A percentile compares a stretch with the other conserved stretches of the same genome.
Evolutionary conservation across 2,329 filamentous ascomycete species (phyloP).

Genomic region (Colletotrichum neosansevieriae): DNA sequence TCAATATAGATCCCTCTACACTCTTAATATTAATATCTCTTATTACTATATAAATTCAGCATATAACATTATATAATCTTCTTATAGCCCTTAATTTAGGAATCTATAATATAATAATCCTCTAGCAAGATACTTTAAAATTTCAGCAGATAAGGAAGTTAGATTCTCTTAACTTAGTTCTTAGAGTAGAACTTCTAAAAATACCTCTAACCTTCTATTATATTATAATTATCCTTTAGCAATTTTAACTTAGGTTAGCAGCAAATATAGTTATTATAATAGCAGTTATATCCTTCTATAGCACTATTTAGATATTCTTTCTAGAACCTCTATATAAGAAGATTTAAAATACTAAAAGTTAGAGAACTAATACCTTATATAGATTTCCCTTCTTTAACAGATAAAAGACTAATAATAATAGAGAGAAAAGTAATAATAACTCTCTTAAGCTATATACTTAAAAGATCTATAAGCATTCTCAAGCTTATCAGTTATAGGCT

Average conservation of each 20-base stretch:
- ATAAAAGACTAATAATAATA: neutral
- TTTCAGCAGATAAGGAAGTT: neutral
- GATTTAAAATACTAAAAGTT: neutral
- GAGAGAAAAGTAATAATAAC: neutral
- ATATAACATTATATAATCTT: neutral
- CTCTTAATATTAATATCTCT: neutral
- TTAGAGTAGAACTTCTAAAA: neutral
- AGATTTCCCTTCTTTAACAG: neutral
- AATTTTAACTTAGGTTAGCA: neutral
- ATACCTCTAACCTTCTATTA: neutral
- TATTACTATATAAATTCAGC: neutral
- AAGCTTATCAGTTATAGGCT: neutral
- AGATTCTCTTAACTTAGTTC: neutral
- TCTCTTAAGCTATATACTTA: neutral
- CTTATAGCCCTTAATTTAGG: neutral
- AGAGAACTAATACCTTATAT: neutral
- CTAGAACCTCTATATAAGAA: neutral
- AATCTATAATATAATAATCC: neutral
- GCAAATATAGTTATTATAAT: neutral
- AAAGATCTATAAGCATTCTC: neutral
- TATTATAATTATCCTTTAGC: neutral
- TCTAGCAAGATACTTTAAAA: neutral
- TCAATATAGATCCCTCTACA: neutral
- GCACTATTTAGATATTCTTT: neutral
- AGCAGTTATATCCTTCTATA: neutral